Base-by-base conservation (phyloP, 495 filamentous ascomycete genomes). In the Letharia lupina region DNA sequence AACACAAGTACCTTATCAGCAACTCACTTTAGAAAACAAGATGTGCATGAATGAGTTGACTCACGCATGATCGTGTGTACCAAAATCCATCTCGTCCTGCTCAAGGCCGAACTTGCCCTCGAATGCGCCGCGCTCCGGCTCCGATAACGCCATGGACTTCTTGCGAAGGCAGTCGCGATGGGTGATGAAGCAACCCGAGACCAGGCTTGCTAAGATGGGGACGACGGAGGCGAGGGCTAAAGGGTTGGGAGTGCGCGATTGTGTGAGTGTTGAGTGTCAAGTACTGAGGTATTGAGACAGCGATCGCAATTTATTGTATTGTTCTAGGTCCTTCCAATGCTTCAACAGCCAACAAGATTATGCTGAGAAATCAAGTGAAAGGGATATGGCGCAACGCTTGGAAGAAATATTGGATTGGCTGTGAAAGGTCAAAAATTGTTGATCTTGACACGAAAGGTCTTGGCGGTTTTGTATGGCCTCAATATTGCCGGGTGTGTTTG, bases 121-220 rank as follows among this genome's bases (percentile, higher is more conserved):
- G 50, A 80, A 73, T 65, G 77, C 69, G 68, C 75, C 70, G 54
- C 72, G 73, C 64, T 84, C 80, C 63, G 78, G 69, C 33, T 77
- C 75, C 48, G 76, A 77, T 63, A 83, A 79, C n/a, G 82, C 77
- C 83, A 87, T 85, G 62, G 48, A 28, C 4, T 28, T 52, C 23
- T 35, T 80, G 76, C 79, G 78, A 79, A 84, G 44, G 23, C 20
- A 33, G 56, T 37, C 20, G 54, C 37, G 16, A 40, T 13, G 18
- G 33, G 35, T 31, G 48, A 37, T 12, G 9, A 20, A 20, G 20
- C 15, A 62, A 62, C n/a, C 11, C 48, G 33, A 7, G 4, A 20
- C 52, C 7, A 37, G 7, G 31, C 6, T 42, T 40, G 56, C 41
- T 11, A 4, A 50, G 23, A 35, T 59, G 63, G 41, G 45, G 3